These are phyloP conservation scores for Adansonia digitata DNA, from an alignment of 345 rosid species.

Conservation along the genomic window DNA sequence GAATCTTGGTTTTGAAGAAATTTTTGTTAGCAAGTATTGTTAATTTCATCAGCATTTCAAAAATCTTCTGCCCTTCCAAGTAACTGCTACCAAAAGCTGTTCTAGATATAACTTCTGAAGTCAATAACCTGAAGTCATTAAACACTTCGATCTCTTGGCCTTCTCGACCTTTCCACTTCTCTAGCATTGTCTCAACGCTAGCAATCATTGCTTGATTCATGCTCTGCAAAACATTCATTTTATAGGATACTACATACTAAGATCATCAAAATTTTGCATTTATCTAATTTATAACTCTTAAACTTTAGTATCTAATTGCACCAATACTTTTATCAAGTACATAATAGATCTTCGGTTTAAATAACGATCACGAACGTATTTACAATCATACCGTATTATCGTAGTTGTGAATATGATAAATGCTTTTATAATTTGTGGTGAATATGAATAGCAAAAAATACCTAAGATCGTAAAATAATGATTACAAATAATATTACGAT, in stretches of 20 bases:
- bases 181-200: not conserved
- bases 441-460: no score
- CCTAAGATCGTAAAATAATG: no score
- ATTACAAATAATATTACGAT: no score
- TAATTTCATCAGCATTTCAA: not conserved
- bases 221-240: not conserved
- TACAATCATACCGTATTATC: no score
- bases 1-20: not conserved
- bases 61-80: not conserved
- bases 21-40: not conserved
- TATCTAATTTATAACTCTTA: no score
- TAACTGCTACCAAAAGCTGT: not conserved
- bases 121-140: not conserved
- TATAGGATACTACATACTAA: no score
- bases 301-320: not conserved
- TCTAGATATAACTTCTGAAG: not conserved
- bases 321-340: no score
- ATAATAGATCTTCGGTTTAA: no score
- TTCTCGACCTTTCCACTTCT: not conserved
- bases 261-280: not conserved
- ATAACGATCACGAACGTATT: no score
- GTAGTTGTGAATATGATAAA: no score
- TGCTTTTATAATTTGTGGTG: no score
- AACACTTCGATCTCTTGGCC: not conserved
- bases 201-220: not conserved